Evolutionary conservation across 306 rosid genomes (phyloP), one percentile per base, ranked within the genome.

Genomic region (Pachyrhizus erosus): DNA sequence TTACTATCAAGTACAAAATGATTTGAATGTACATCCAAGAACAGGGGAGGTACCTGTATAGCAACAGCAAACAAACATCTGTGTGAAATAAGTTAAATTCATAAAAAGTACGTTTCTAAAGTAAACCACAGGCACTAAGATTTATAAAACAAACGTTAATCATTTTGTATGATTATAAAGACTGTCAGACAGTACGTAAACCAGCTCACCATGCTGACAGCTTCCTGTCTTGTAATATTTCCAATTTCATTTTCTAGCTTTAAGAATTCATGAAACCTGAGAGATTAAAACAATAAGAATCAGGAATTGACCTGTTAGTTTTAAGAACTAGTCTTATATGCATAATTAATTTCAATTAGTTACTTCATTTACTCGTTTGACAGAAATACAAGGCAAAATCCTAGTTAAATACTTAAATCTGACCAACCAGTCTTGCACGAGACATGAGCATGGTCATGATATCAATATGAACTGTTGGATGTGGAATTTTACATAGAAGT

Each of bases 191-290:
- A 66, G 65, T 79, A 75, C 23, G 58, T 51, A 86, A 85, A 79
- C 68, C 81, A 68, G 49, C 96, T 77, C 88, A 95, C 98, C 98
- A 95, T 95, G 98, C 98, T 95, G 84, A 95, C 98, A 82, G 98
- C 97, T 91, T 95, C 98, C 85, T 95, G 98, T 84, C 98, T 90
- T 64, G 98, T 93, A 86, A 95, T 95, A 89, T 93, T 95, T 84
- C 98, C 98, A 70, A 93, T 89, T 89, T 95, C 98, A 93, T 93
- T 95, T 93, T 91, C 94, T 73, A 93, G 90, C 94, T 95, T 95
- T 83, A 95, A 84, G 90, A 95, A 95, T 76, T 93, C 93, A 72
- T 95, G 98, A 83, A 95, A 95, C 93, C 98, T 95, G 92, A 81
- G 65, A 89, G 40, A 83, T 87, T 54, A 29, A 80, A 75, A 81